These are phyloP conservation scores for Afroboletus lepidellus DNA, from an alignment of 1,284 basidiomycete species.

Conservation along the genomic window DNA sequence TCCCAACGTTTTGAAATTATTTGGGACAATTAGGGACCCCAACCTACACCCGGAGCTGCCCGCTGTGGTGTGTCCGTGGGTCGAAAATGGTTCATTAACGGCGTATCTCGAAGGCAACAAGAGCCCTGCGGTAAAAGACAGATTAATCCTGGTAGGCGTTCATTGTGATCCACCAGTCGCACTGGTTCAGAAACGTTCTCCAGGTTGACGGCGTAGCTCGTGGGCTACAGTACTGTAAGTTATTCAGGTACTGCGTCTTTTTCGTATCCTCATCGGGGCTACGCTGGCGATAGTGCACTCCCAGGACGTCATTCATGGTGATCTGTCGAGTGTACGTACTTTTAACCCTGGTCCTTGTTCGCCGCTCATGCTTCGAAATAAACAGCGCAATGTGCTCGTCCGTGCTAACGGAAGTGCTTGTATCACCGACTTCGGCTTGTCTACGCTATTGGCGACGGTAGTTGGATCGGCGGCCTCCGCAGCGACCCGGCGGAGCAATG, in stretches of 20 bases:
- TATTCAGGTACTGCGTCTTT: not conserved
- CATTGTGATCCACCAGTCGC: too few species aligned
- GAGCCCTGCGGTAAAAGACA: not conserved
- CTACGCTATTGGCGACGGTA: not conserved
- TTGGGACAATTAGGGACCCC: not conserved
- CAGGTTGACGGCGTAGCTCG: not conserved
- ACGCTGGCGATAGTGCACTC: slow-evolving; percentile 1
- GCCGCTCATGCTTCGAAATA: not conserved
- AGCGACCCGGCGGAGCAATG: not conserved
- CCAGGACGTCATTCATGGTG: not conserved
- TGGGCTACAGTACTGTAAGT: slow-evolving; percentile 3
- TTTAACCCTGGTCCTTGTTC: not conserved
- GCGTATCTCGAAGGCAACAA: not conserved
- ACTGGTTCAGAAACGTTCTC: not conserved
- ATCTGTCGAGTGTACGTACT: slow-evolving; percentile 2
- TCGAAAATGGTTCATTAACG: not conserved
- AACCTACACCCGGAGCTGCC: not conserved
- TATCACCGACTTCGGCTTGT: slow-evolving; percentile 4
- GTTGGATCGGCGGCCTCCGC: not conserved
- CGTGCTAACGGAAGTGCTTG: not conserved
- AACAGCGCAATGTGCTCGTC: not conserved
- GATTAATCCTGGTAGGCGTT: not conserved
- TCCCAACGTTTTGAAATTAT: not conserved
- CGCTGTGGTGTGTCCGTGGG: slow-evolving; percentile 3
- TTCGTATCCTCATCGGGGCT: not conserved